Conservation (phyloP, 805 yeast species). For the Isabelozyma heimii region DNA sequence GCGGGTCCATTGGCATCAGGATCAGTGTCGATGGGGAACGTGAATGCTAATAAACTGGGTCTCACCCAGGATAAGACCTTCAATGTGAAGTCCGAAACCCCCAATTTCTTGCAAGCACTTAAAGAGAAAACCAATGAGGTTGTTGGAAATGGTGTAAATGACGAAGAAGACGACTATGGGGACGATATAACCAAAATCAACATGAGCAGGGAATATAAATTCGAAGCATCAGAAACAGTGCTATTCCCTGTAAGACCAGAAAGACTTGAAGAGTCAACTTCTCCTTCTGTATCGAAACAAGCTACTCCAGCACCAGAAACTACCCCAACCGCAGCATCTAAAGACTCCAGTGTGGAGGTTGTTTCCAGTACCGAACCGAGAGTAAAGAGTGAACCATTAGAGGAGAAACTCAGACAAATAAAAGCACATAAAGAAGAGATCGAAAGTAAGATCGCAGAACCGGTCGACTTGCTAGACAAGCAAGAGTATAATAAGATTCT, state of each 20-base stretch:
- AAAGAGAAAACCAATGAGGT: constrained; percentile 26
- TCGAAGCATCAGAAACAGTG: constrained; percentile 51
- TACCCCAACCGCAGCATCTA: constrained; percentile 8
- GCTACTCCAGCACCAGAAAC: constrained; percentile 7
- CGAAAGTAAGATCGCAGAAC: constrained; percentile 24
- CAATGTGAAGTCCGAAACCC: constrained; percentile 33
- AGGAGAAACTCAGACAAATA: constrained; percentile 23
- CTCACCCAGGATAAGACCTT: constrained; percentile 29
- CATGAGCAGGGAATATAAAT: constrained; percentile 59
- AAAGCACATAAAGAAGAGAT: constrained; percentile 23
- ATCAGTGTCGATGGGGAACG: constrained; percentile 43
- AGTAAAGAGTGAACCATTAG: constrained; percentile 30
- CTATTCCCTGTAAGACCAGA: constrained; percentile 72
- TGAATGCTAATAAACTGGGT: constrained; percentile 21
- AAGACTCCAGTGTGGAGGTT: not conserved
- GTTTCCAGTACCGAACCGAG: constrained; percentile 1
- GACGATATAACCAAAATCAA: constrained; percentile 49
- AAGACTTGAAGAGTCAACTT: constrained; percentile 36
- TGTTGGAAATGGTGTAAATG: constrained; percentile 9
- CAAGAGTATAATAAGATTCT: constrained; percentile 29
- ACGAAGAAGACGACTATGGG: constrained; percentile 43
- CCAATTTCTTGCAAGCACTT: constrained; percentile 39
- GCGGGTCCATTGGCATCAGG: constrained; percentile 76
- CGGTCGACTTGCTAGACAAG: constrained; percentile 24
- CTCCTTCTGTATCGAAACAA: constrained; percentile 20